These are phyloP conservation scores for Leccinum subrobustum DNA, from an alignment of 1,284 basidiomycete genomes.

Conservation along the genomic window DNA sequence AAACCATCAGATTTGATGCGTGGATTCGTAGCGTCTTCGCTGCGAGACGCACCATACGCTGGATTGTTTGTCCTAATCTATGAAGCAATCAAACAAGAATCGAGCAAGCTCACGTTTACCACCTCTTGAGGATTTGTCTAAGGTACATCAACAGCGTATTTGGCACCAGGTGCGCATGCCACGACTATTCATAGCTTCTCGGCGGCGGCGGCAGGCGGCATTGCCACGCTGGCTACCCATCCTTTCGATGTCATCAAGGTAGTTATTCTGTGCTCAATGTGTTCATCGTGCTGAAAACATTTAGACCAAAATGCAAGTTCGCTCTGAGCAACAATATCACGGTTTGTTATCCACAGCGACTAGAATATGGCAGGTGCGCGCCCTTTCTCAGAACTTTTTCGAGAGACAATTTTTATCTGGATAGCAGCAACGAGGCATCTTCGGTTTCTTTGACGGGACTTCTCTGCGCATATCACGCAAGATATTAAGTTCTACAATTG, in stretches of 20 bases:
- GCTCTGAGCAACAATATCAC: conserved; percentile 69
- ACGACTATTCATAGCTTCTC: conserved; percentile 55
- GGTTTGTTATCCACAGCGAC: conserved; percentile 62
- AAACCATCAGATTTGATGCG: conserved; percentile 85
- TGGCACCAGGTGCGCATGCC: conserved; percentile 41
- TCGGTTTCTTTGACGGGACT: conserved; percentile 85
- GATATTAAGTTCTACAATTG: conserved; percentile 87
- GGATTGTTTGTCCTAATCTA: conserved; percentile 93
- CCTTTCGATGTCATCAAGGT: conserved; percentile 93
- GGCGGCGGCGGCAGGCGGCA: conserved; percentile 74
- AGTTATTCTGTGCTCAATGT: conserved; percentile 9
- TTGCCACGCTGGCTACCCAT: conserved; percentile 82
- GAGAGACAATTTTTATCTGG: not conserved
- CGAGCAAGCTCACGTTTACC: conserved; percentile 43
- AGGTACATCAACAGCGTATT: conserved; percentile 19
- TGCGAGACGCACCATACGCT: conserved; percentile 95
- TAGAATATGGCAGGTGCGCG: conserved; percentile 67
- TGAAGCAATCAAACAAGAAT: conserved; percentile 77
- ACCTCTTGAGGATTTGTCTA: conserved; percentile 5
- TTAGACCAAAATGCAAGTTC: conserved; percentile 86
- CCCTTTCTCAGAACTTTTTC: not conserved
- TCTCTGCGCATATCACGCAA: conserved; percentile 84
- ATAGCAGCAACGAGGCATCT: conserved; percentile 64
- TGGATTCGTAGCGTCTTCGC: conserved; percentile 86
- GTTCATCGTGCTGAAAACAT: conserved; percentile 11